Base-by-base conservation (phyloP, 345 rosid species). In the Iberis pinnata region DNA sequence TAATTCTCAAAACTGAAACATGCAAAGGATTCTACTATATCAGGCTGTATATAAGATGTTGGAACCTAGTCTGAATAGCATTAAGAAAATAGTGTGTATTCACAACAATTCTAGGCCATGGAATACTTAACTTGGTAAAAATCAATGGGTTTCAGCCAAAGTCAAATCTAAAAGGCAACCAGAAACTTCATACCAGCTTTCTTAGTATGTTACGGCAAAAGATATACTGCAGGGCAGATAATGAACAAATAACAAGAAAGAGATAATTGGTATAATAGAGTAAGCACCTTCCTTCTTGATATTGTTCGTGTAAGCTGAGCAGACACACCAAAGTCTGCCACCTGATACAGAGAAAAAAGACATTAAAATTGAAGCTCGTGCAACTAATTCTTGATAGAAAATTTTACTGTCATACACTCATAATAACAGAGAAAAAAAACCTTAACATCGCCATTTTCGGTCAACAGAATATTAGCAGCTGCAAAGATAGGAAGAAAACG, bases 251-350 rank as follows among this genome's bases (percentile, higher is more conserved):
- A 60, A 61, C 18, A 45, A 16, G 26, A 41, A 7, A 25, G 3
- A 45, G n/a, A 53, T 63, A 37, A 54, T 9, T 39, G 36, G 43
- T 22, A 38, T 37, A 66, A 57, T 50, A 77, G 62, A 53, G n/a
- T 43, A 6, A 70, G 52, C 75, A 92, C 98, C 98, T 92, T 92
- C 78, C 98, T 92, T 78, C 84, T 77, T 31, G 96, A 92, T 74
- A 92, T 92, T 44, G 96, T 92, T 74, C 93, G 80, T 27, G 98
- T 92, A 57, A 92, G 76, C 64, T 92, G 98, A 11, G 96, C 96
- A 74, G 98, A 92, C 58, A 92, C 98, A 32, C 98, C 98, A 76
- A 92, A 92, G 75, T 88, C 98, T 27, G 98, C 98, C 69, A 92
- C 98, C 98, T 90, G 81, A 67, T 49, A 59, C 56, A 55, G 25